These are phyloP conservation scores for Colletotrichum lini DNA, from an alignment of 2,329 filamentous ascomycete genomes.

Conservation along the genomic window DNA sequence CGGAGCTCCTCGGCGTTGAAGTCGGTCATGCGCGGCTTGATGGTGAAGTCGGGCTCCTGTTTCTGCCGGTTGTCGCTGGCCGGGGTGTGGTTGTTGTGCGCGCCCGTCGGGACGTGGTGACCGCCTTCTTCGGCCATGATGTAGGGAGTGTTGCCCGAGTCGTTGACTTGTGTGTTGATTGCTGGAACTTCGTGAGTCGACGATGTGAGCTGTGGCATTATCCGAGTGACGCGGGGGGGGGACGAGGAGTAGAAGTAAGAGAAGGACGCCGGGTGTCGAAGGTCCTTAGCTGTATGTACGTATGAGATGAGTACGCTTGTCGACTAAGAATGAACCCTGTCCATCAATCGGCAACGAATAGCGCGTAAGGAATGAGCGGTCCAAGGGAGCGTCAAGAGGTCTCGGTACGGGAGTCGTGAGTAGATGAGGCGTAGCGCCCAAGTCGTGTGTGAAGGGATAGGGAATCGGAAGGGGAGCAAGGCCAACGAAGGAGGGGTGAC, in stretches of 20 bases:
- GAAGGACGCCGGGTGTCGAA: conserved; percentile 2
- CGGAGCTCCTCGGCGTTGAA: conserved; percentile 43
- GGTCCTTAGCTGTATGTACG: background rate
- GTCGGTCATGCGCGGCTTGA: conserved; percentile 31
- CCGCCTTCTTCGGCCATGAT: conserved; percentile 39
- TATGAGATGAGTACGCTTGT: background rate
- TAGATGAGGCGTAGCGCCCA: conserved; percentile 32
- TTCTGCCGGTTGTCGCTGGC: conserved; percentile 26
- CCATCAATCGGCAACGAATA: conserved; percentile 10
- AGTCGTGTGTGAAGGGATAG: conserved; percentile 19
- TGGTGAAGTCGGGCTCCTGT: conserved; percentile 15
- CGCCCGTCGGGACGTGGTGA: conserved; percentile 15
- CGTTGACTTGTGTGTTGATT: conserved; percentile 23
- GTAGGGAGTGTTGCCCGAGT: conserved; percentile 24
- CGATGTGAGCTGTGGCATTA: conserved; percentile 21
- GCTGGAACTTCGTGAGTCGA: conserved; percentile 29
- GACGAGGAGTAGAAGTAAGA: background rate
- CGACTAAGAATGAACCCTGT: conserved; percentile 1
- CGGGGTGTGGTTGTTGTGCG: conserved; percentile 15
- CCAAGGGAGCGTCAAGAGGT: conserved; percentile 8
- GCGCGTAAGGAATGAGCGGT: conserved; percentile 21
- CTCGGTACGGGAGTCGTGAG: conserved; percentile 13
- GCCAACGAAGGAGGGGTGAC: conserved; percentile 10
- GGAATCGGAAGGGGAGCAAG: background rate
- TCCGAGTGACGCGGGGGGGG: background rate